Evolutionary conservation across 345 rosid genomes (phyloP), one percentile per base, ranked within the genome.

Genomic region (Camelina sativa): DNA sequence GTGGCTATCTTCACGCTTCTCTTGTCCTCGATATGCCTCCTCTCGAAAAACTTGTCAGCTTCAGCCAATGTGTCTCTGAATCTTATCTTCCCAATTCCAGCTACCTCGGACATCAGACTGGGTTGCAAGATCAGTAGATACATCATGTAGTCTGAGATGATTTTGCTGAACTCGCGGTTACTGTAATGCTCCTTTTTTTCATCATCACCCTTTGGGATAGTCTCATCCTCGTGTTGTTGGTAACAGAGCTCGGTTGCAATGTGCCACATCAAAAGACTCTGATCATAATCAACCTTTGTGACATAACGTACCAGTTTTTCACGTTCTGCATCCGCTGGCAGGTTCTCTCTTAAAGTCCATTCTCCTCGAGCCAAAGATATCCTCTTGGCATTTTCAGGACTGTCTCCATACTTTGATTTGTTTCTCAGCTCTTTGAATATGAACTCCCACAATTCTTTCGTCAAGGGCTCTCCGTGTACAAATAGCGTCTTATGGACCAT

Each of bases 41-140:
- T 69, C 0, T 53, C 15, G 20, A 87, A 79, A 71, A 88, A 83
- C 75, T 81, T 74, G 0, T 59, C 8, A 8, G 85, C 77, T 74
- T 86, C 89, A 0, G 83, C 87, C 38, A 84, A 82, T 3, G 89
- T 84, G 51, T 89, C 94, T 47, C 80, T 59, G 58, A 82, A 85
- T 44, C 87, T 82, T 20, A 84, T 80, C 64, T 85, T 81, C 9
- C 86, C 88, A 11, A 84, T 84, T 35, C 88, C 87, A 16, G 85
- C 86, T 43, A 79, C 87, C 17, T 86, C 80, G 2, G 88, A 73
- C 88, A 87, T 84, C 65, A 84, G 71, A 1, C 77, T 35, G 1
- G 89, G 91, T 78, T 84, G 84, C 79, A 82, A 53, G n/a, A 86
- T 74, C 59, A 88, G 50, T 46, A 89, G 91, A 56, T 85, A 85